Conservation (phyloP, 2,329 filamentous ascomycete genomes). For the Penicillium digitatum region DNA sequence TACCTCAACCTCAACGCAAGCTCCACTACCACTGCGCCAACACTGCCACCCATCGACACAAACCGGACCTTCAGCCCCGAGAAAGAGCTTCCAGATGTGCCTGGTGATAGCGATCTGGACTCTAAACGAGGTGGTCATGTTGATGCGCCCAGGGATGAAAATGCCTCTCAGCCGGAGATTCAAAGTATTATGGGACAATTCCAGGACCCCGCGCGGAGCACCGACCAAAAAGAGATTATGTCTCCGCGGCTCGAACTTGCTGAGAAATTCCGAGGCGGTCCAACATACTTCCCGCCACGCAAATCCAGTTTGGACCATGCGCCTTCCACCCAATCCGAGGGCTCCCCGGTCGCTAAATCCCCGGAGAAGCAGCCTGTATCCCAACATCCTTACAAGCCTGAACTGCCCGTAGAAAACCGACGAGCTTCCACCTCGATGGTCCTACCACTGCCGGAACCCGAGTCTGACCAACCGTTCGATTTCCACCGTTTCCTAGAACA, state of each 20-base stretch:
- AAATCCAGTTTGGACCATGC: slow-evolving; percentile 80
- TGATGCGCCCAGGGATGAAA: slow-evolving; percentile 62
- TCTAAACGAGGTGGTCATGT: slow-evolving; percentile 51
- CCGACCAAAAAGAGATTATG: slow-evolving; percentile 80
- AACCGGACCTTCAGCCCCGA: slow-evolving; percentile 33
- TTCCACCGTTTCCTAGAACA: slow-evolving; percentile 97
- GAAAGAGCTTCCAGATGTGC: slow-evolving; percentile 40
- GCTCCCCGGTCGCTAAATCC: slow-evolving; percentile 20
- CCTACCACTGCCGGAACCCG: slow-evolving; percentile 70
- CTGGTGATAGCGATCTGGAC: slow-evolving; percentile 24
- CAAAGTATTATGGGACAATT: slow-evolving; percentile 98
- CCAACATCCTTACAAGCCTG: slow-evolving; percentile 25
- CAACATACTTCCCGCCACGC: slow-evolving; percentile 70
- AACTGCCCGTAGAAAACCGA: slow-evolving; percentile 25
- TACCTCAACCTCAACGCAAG: slow-evolving; percentile 51
- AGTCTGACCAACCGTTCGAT: slow-evolving; percentile 85
- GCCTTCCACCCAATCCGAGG: slow-evolving; percentile 39
- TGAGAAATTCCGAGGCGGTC: slow-evolving; percentile 68
- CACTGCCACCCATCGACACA: slow-evolving; percentile 39
- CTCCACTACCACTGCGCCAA: slow-evolving; percentile 39
- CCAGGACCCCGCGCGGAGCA: slow-evolving; percentile 67
- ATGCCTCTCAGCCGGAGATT: slow-evolving; percentile 74
- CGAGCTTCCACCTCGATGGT: slow-evolving; percentile 36
- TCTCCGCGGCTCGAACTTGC: slow-evolving; percentile 79
- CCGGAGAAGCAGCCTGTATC: slow-evolving; percentile 24